These are phyloP conservation scores for Fraxinus anomala DNA, from an alignment of 257 asterid genomes.

Conservation along the genomic window DNA sequence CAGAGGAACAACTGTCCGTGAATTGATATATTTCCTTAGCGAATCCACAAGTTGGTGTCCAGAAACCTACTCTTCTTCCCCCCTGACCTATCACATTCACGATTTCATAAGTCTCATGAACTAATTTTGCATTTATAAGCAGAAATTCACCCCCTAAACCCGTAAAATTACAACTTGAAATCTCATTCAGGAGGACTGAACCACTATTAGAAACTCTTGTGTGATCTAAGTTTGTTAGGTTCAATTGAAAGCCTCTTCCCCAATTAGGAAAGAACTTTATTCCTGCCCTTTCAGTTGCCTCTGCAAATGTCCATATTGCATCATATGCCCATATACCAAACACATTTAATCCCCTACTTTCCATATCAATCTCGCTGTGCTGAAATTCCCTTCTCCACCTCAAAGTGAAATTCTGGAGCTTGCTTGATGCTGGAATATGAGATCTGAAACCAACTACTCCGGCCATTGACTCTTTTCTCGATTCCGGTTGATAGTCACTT, in stretches of 20 bases:
- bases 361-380: slow-evolving; percentile 14
- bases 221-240: slow-evolving; percentile 14
- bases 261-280: neutral
- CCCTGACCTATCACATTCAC: slow-evolving; percentile 40
- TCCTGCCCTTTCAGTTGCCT: slow-evolving; percentile 34
- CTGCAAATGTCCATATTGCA: slow-evolving; percentile 40
- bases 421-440: slow-evolving; percentile 30
- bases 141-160: slow-evolving; percentile 37
- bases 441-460: slow-evolving; percentile 48
- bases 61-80: slow-evolving; percentile 41
- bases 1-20: slow-evolving; percentile 15
- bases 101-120: slow-evolving; percentile 31
- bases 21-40: slow-evolving; percentile 22
- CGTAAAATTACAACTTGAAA: slow-evolving; percentile 18
- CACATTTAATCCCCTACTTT: slow-evolving; percentile 24
- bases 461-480: no score
- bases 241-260: neutral
- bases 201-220: slow-evolving; percentile 19
- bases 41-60: slow-evolving; percentile 40
- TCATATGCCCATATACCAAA: slow-evolving; percentile 47
- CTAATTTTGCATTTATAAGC: slow-evolving; percentile 30
- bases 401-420: slow-evolving; percentile 23
- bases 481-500: no score
- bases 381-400: slow-evolving; percentile 42
- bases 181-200: slow-evolving; percentile 25